Conservation (phyloP, 306 rosid genomes). For the Astragalus membranaceus region DNA sequence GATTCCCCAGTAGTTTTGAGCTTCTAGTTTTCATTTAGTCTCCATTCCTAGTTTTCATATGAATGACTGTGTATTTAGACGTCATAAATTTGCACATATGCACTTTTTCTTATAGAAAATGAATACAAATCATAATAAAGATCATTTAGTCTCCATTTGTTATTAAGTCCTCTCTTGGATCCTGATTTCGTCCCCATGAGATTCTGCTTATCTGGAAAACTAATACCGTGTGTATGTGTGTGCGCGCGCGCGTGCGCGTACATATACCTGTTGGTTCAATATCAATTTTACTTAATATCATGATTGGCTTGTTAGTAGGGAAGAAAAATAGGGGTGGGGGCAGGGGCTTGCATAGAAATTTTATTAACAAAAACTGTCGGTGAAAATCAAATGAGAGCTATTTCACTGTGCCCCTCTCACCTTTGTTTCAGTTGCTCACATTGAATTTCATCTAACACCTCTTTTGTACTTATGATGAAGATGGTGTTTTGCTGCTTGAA, state of each 20-base stretch:
- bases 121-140: not conserved
- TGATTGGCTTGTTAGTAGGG: not conserved
- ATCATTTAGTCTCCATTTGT: not conserved
- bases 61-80: not conserved
- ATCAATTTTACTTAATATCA: conserved; percentile 9
- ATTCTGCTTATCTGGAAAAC: not conserved
- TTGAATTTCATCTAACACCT: conserved; percentile 19
- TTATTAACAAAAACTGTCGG: not conserved
- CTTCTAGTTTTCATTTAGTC: not conserved
- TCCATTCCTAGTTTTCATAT: not conserved
- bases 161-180: not conserved
- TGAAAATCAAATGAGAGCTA: not conserved
- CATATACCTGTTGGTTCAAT: not conserved
- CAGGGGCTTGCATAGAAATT: not conserved
- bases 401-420: not conserved
- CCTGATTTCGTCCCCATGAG: conserved; percentile 13
- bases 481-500: conserved; percentile 89
- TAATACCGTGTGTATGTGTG: not conserved
- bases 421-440: not conserved
- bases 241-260: no score
- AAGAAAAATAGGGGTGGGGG: not conserved
- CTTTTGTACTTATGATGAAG: conserved; percentile 41
- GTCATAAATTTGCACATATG: not conserved
- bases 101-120: not conserved
- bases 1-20: not conserved